These are phyloP conservation scores for Amniculicola lignicola DNA, from an alignment of 495 filamentous ascomycete genomes.

Conservation along the genomic window DNA sequence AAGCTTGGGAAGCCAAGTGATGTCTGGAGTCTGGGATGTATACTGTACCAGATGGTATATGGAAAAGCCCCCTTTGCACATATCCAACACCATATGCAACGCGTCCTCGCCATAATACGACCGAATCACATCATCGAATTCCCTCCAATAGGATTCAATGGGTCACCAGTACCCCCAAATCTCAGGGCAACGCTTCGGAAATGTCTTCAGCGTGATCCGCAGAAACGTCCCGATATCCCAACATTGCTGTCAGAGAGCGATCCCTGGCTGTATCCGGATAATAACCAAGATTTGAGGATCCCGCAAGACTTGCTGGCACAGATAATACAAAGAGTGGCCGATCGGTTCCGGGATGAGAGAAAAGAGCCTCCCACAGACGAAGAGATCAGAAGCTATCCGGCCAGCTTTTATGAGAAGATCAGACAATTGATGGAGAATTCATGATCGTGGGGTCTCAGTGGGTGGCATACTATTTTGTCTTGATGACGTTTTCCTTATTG, in stretches of 20 bases:
- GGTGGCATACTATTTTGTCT: background rate
- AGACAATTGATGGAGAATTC: conserved; percentile 55
- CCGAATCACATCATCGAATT: conserved; percentile 80
- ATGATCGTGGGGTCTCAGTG: background rate
- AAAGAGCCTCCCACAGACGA: conserved; percentile 64
- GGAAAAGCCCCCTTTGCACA: conserved; percentile 89
- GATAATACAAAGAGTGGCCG: conserved; percentile 73
- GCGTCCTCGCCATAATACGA: conserved; percentile 83
- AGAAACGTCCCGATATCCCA: conserved; percentile 70
- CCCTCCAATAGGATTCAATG: conserved; percentile 70
- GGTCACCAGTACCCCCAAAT: conserved; percentile 63
- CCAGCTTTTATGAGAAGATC: conserved; percentile 62
- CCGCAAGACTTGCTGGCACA: conserved; percentile 71
- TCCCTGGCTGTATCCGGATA: conserved; percentile 77
- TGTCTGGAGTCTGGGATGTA: conserved; percentile 94
- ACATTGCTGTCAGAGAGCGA: conserved; percentile 70
- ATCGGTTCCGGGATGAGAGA: conserved; percentile 60
- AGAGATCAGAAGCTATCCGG: conserved; percentile 69
- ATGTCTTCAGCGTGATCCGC: conserved; percentile 77
- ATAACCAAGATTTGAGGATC: conserved; percentile 63
- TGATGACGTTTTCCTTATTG: background rate
- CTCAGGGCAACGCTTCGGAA: conserved; percentile 69
- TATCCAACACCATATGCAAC: conserved; percentile 74
- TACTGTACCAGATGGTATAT: conserved; percentile 96
- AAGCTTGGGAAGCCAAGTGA: conserved; percentile 94